Base-by-base conservation (phyloP, 495 filamentous ascomycete species). In the Patellaria atrata region DNA sequence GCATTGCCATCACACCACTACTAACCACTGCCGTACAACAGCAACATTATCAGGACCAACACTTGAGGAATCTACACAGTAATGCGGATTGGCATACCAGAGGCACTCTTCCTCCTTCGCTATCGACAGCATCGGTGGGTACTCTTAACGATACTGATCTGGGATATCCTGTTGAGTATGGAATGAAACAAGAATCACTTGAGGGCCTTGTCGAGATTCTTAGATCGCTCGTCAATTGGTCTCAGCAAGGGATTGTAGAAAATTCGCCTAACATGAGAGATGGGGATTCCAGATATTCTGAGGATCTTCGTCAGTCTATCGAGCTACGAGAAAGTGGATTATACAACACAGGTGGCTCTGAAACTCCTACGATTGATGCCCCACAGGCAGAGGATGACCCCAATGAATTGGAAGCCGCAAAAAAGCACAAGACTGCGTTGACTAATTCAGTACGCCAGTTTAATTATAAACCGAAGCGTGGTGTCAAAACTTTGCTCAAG, bases 391-490 rank as follows among this genome's bases (percentile, higher is more conserved):
- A 91, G 37, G 89, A 97, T 50, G 91, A 99, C 44, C 85, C 84
- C 1, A 79, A 68, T 27, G 75, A 96, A 50, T 65, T 99, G 20
- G 89, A 94, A 50, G 91, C 77, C 53, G 83, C 80, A 33, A 96
- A 94, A 62, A 80, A 83, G 40, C 68, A 77, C 26, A 99, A 99
- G 60, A 96, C 83, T 18, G 87, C 87, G 3, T 61, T 94, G 37
- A 77, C 73, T 25, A 86, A 91, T 44, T 83, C 79, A 1, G 77
- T 94, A 43, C 77, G 77, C 25, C 80, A 83, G 38, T 99, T 99
- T 64, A 99, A 99, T 52, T 96, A 82, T 67, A 99, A 99, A 52
- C 82, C 91, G 3, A 99, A 96, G 53, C 74, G 81, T 22, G 89
- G 89, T 8, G 72, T 99, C 51, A 94, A 93, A 55, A 54, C 74